Evolutionary conservation across 2,329 filamentous ascomycete genomes (phyloP).

Genomic region (Verticillium alfalfae): DNA sequence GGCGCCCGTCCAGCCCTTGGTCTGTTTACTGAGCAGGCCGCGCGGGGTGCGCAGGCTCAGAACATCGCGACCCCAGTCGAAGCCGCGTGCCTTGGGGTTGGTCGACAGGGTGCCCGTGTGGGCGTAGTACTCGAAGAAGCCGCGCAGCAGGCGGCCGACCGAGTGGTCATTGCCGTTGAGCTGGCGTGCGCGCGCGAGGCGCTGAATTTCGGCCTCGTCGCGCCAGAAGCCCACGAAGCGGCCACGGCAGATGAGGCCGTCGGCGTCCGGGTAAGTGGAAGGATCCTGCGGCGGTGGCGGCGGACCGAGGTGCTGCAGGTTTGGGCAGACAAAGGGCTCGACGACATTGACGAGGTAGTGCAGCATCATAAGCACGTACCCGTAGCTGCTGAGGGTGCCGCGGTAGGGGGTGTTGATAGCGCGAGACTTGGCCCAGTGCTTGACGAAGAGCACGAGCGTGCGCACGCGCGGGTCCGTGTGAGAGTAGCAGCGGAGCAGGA

Average conservation of each 20-base stretch:
- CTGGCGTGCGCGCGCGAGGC: constrained; percentile 49
- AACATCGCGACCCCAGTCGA: constrained; percentile 77
- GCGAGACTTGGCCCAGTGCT: constrained; percentile 82
- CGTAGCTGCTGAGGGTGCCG: constrained; percentile 83
- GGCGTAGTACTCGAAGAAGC: constrained; percentile 86
- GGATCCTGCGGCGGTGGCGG: constrained; percentile 23
- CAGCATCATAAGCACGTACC: constrained; percentile 86
- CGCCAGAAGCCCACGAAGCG: constrained; percentile 73
- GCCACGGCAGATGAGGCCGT: constrained; percentile 51
- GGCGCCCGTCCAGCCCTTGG: constrained; percentile 84
- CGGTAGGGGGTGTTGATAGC: constrained; percentile 84
- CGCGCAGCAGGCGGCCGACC: constrained; percentile 65
- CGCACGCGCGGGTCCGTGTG: constrained; percentile 72
- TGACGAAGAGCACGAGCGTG: constrained; percentile 78
- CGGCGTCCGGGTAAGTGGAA: constrained; percentile 19
- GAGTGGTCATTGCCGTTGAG: constrained; percentile 66
- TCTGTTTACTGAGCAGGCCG: constrained; percentile 66
- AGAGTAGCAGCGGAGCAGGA: constrained; percentile 77
- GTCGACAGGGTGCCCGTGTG: constrained; percentile 50
- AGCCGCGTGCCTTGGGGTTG: constrained; percentile 45
- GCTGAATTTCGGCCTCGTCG: constrained; percentile 63
- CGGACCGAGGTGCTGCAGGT: constrained; percentile 61
- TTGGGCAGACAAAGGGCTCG: constrained; percentile 75
- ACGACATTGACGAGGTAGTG: constrained; percentile 85
- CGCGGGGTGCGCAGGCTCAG: constrained; percentile 68